Base-by-base conservation (phyloP, 164 flowering plant species). In the Magnolia sinica region DNA sequence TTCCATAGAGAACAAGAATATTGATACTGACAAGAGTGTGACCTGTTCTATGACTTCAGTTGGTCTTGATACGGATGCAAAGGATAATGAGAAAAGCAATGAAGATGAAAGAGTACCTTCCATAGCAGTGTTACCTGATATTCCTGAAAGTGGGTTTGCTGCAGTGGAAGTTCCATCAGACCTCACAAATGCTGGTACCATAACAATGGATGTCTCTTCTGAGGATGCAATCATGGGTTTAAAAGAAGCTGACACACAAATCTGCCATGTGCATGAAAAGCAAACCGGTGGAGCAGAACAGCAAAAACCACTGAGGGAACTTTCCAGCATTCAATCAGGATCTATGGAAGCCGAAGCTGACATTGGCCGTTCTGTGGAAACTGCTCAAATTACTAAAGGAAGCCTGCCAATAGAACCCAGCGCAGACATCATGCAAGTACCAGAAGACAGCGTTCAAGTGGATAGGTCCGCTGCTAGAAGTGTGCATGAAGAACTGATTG, bases 401-500 rank as follows among this genome's bases (percentile, higher is more conserved):
- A 68, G 71, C 50, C 31, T 37, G 23, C 74, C 80, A 31, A 70
- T 68, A 22, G 65, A 64, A 50, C 70, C 78, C 50, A 70, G 45
- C 65, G 49, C 20, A 1, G 71, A 71, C 29, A 84, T 64, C 50
- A 24, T 50, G 70, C 80, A 68, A 77, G 76, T 23, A 70, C 8
- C 61, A 64, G 79, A 79, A 73, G 77, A 70, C n/a, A 59, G 37
- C 20, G 49, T 31, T 68, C 49, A 29, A 13, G n/a, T 68, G 11
- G 50, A 68, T 51, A 73, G 73, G 51, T 64, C 66, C 27, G 45
- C 68, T 72, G 76, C 37, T 50, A 74, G 74, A 64, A 55, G 20
- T 51, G 78, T 73, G 70, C 31, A 63, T 68, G 83, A 75, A 74
- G 64, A 13, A 63, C 68, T 68, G 77, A 78, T 52, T 22, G 67